Evolutionary conservation across 148 eudicot species (phyloP), one percentile per base, ranked within the genome.

Genomic region (Rhododendron kiyosumense): DNA sequence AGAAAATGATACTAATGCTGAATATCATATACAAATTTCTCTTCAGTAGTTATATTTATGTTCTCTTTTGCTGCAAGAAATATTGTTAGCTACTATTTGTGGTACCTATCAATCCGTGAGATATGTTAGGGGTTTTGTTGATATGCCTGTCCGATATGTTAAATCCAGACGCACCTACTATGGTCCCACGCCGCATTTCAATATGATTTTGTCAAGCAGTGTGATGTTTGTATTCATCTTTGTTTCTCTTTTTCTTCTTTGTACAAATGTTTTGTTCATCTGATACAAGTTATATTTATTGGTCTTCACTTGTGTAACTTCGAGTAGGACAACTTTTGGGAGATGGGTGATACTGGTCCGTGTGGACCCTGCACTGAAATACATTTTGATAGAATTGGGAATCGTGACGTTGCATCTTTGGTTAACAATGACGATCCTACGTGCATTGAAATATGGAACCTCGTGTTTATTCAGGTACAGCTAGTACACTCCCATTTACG

Each of bases 331-430:
- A 97, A 97, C 88, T 97, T 97, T 79, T 97, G 99, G 99, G 99
- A 97, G 92, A 97, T 97, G 99, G 99, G 99, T 38, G 99, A 97
- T 86, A 97, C 99, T 85, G 99, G 99, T 75, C 99, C 99, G 69
- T 97, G 99, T 90, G 99, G 98, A 85, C 99, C 99, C 30, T 97
- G 99, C 88, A 95, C 99, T 15, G 99, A 97, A 90, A 93, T 97
- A 81, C 99, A 97, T 83, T 97, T 93, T 79, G 99, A 97, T 90
- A 92, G 99, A 89, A 90, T 94, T 84, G 99, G 99, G 20, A 89
- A 90, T 87, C 98, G 99, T 57, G 98, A 97, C 88, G 99, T 96
- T 87, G 94, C 98, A 18, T 87, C 95, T 51, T 85, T 94, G 90
- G 99, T 97, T 79, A 97, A 97, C 88, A 91, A 94, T 88, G 99